Percentiles rank a stretch among this genome's conserved stretches.
phyloP scores from a whole-genome alignment of 495 filamentous ascomycete species.

The Xylaria cubensis region DNA sequence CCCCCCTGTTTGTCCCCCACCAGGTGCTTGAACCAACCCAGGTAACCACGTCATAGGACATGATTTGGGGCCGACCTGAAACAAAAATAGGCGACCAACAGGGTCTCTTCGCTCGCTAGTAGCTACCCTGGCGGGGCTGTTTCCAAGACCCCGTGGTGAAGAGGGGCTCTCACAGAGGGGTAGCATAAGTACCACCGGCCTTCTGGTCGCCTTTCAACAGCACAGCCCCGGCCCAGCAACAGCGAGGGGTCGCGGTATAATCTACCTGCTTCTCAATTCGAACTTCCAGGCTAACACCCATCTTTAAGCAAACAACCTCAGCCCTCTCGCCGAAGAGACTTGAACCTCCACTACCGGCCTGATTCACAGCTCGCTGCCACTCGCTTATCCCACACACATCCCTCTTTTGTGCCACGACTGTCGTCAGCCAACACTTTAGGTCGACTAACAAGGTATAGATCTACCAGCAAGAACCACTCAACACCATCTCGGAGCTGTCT shows the following conservation, averaged over 20 bases:
- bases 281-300: background rate
- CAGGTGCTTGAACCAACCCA: background rate
- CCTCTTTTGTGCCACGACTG: background rate
- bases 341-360: background rate
- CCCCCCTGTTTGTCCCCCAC: background rate
- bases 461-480: background rate
- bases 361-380: background rate
- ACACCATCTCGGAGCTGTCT: background rate
- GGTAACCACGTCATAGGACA: background rate
- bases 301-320: background rate
- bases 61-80: background rate
- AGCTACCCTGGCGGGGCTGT: background rate
- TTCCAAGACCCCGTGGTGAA: background rate
- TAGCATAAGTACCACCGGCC: background rate
- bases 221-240: background rate
- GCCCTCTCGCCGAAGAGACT: background rate
- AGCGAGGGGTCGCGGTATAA: background rate
- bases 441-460: background rate
- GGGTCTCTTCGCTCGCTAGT: background rate
- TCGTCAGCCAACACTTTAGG: background rate
- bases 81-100: conserved; percentile 10
- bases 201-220: background rate
- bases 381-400: conserved; percentile 1
- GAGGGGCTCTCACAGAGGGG: conserved; percentile 5
- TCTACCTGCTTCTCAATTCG: background rate